These are phyloP conservation scores for Diospyros kaki DNA, from an alignment of 148 eudicot species.

Conservation along the genomic window DNA sequence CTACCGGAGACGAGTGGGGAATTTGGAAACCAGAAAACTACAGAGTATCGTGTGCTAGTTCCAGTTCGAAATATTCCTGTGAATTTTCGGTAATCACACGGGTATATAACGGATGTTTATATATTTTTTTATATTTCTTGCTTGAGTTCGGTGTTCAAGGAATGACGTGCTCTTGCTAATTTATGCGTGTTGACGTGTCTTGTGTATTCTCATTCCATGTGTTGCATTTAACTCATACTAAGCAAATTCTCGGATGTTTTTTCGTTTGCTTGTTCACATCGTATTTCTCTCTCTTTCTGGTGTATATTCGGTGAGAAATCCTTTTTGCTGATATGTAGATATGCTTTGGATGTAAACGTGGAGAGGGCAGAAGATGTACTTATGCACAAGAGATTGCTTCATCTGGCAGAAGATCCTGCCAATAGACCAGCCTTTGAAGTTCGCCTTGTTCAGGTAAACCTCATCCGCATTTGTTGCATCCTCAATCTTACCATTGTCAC, in stretches of 20 bases:
- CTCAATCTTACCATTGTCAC: background rate
- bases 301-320: too few relatives aligned
- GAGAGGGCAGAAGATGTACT: constrained; percentile 64
- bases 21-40: background rate
- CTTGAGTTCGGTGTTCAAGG: background rate
- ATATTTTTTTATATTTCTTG: background rate
- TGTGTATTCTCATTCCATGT: background rate
- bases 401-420: constrained; percentile 42
- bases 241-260: too few relatives aligned
- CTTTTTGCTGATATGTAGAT: constrained; percentile 25
- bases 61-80: background rate
- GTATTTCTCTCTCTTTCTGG: too few relatives aligned
- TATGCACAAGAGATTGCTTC: constrained; percentile 47
- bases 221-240: too few relatives aligned
- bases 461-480: background rate
- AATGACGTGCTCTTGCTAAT: background rate
- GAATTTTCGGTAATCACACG: background rate
- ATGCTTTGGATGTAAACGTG: constrained; percentile 59
- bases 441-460: constrained; percentile 49
- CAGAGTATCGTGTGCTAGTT: background rate
- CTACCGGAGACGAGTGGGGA: background rate
- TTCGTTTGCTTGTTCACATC: too few relatives aligned
- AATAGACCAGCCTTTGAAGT: constrained; percentile 41
- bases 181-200: background rate
- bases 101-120: background rate